Evolutionary conservation across 345 rosid species (phyloP).

Genomic region (Bretschneidera sinensis): DNA sequence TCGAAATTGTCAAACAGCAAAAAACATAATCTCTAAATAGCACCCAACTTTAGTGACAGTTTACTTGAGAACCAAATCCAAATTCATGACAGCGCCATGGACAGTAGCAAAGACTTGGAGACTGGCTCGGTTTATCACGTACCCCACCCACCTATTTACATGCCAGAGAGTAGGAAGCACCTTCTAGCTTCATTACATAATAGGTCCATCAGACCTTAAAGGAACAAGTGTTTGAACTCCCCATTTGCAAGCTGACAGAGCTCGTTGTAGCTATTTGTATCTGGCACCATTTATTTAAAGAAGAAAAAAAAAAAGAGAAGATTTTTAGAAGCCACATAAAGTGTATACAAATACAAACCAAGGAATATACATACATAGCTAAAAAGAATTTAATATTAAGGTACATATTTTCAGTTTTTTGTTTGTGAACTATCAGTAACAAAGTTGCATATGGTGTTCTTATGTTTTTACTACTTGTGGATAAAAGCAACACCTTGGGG

Average conservation of each 20-base stretch:
- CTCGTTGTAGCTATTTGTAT: constrained; percentile 55
- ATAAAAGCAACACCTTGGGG: not conserved
- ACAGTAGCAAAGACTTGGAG: not conserved
- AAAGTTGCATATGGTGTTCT: no score
- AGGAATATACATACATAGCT: no score
- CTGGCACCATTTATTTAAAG: constrained; percentile 45
- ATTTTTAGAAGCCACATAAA: not conserved
- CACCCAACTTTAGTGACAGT: not conserved
- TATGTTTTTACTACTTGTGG: no score
- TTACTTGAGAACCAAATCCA: not conserved
- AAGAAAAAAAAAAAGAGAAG: not conserved
- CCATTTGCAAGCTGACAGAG: constrained; percentile 87
- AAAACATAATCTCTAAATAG: no score
- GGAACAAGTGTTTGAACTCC: constrained; percentile 63
- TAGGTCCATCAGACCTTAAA: constrained; percentile 25
- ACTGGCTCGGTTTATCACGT: not conserved
- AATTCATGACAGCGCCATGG: not conserved
- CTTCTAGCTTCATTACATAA: not conserved
- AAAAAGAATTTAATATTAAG: no score
- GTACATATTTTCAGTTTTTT: no score
- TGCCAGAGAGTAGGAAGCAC: not conserved
- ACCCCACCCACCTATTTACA: not conserved
- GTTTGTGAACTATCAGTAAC: no score
- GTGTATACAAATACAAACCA: not conserved
- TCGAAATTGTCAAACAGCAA: not conserved